These are phyloP conservation scores for Helotiales sp. DNA, from an alignment of 2,329 filamentous ascomycete genomes.

Conservation along the genomic window DNA sequence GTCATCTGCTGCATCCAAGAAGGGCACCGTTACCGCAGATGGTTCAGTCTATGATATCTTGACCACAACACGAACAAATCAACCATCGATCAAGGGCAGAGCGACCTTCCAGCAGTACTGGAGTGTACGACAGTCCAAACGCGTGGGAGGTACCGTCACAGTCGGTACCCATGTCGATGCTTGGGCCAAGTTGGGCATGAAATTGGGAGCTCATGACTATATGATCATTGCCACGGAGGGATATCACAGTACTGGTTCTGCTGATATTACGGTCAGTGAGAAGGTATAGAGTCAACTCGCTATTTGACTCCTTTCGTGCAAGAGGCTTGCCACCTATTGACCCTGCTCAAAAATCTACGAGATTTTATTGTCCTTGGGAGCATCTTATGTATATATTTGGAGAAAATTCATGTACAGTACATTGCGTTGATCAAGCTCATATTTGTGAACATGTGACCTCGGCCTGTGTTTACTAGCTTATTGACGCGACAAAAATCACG, in stretches of 20 bases:
- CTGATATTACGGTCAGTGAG: conserved; percentile 48
- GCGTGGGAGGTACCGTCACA: conserved; percentile 55
- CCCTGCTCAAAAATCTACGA: too few species aligned
- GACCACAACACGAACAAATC: conserved; percentile 45
- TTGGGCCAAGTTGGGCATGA: conserved; percentile 55
- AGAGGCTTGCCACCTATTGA: too few species aligned
- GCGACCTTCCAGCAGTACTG: conserved; percentile 58
- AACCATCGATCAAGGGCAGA: conserved; percentile 54
- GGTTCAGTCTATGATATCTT: conserved; percentile 56
- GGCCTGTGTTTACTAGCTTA: too few species aligned
- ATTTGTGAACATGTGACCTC: too few species aligned
- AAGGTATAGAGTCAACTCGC: neutral
- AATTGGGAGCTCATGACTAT: conserved; percentile 54
- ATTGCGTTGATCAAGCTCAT: too few species aligned
- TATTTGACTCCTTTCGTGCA: too few species aligned
- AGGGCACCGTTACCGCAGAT: conserved; percentile 56
- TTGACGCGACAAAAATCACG: too few species aligned
- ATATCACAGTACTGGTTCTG: conserved; percentile 55
- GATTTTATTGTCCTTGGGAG: too few species aligned
- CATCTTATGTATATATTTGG: too few species aligned
- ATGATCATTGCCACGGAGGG: conserved; percentile 61
- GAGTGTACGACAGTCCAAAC: conserved; percentile 56
- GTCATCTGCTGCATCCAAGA: conserved; percentile 51
- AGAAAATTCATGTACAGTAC: too few species aligned
- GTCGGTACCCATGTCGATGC: conserved; percentile 57